A percentile compares a stretch with the other conserved stretches of the same genome.
Conservation (phyloP, 306 rosid genomes). For the Dalbergia cochinchinensis region DNA sequence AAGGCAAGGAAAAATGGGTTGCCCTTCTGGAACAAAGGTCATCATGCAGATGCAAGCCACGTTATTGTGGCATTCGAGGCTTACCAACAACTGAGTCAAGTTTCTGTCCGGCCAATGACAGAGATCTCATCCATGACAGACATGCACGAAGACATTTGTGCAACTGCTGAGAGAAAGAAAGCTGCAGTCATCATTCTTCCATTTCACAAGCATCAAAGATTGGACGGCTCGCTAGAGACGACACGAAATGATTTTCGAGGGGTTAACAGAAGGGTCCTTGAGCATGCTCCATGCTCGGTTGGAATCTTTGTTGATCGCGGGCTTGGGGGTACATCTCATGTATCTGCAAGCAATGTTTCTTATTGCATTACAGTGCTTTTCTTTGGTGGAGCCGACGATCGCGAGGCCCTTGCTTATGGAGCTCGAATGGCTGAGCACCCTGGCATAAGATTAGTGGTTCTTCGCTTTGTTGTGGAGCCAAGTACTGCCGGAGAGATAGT, state of each 20-base stretch:
- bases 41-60: conserved; percentile 51
- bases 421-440: conserved; percentile 87
- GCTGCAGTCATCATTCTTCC: conserved; percentile 81
- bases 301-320: conserved; percentile 89
- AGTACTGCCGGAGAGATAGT: conserved; percentile 47
- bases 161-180: conserved; percentile 71
- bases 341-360: conserved; percentile 79
- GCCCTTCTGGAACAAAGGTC: conserved; percentile 76
- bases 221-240: conserved; percentile 70
- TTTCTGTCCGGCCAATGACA: conserved; percentile 77
- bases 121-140: conserved; percentile 74
- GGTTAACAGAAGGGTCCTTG: conserved; percentile 76
- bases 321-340: conserved; percentile 78
- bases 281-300: conserved; percentile 84
- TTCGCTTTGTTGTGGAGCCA: conserved; percentile 61
- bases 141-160: conserved; percentile 85
- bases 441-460: conserved; percentile 67
- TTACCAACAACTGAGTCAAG: conserved; percentile 71
- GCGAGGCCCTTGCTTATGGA: conserved; percentile 85
- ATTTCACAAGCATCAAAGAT: conserved; percentile 86
- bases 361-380: conserved; percentile 62
- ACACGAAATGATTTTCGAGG: conserved; percentile 61
- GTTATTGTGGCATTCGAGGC: conserved; percentile 80
- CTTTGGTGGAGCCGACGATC: conserved; percentile 92
- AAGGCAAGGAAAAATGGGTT: conserved; percentile 81